Evolutionary conservation across 768 basidiomycete species (phyloP), one percentile per base, ranked within the genome.

Genomic region (Hericium erinaceus): DNA sequence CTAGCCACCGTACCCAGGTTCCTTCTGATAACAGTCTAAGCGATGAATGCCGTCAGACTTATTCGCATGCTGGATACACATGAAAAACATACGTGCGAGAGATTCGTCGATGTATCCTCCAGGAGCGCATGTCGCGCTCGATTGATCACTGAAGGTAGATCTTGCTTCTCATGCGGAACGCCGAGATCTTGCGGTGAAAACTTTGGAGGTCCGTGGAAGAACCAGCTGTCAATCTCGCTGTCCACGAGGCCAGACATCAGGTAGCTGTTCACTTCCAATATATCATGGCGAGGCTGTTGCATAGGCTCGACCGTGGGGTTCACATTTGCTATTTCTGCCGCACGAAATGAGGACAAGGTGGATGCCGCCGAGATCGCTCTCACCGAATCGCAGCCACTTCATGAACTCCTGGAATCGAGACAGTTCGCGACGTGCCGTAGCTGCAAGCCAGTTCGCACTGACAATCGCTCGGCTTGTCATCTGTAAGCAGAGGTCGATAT

Each of bases 251-350:
- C 87, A 46, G 80, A 81, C 64, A 80, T 81, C 64, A 92, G 75
- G 68, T 92, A 92, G 62, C 83, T 80, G 68, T 89, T 88, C 54
- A 88, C 89, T 75, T 90, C 87, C 54, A 91, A 74, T 60, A 85
- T 77, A 69, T 92, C 90, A 66, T 89, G 82, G 57, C 82, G 78
- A 38, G 80, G 72, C 52, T 76, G 73, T 39, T 61, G 63, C 56
- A 71, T 70, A 60, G 73, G 69, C 53, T 89, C 87, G 60, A 72
- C 74, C 50, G 75, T 68, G 39, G 80, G 71, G 65, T 81, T 84
- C 58, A 76, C 73, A 57, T 78, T 77, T 57, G 72, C 69, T 51
- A 78, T 80, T 69, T 77, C 79, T 78, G 64, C 56, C 58, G 37
- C 51, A 61, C 39, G n/a, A 52, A 54, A 46, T 61, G 50, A 33